Percentiles rank a stretch among this genome's conserved stretches.
These are phyloP conservation scores for Trichoderma harzianum DNA, from an alignment of 2,329 filamentous ascomycete genomes.

Conservation along the genomic window DNA sequence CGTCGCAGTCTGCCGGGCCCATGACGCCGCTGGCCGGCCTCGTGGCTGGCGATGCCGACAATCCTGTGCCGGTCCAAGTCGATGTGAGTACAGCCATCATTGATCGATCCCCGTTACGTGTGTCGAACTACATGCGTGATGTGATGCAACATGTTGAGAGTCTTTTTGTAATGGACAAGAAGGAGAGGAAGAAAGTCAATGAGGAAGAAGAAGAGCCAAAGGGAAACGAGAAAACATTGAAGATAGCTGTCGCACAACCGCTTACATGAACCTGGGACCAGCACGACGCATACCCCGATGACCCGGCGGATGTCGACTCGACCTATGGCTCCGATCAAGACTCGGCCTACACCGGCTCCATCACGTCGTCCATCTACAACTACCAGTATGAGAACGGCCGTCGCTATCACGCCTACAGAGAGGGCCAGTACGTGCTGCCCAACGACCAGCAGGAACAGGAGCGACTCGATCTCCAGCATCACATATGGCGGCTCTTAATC, in stretches of 20 bases:
- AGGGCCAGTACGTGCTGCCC: conserved; percentile 43
- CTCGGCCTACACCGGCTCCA: conserved; percentile 31
- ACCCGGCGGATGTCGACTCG: conserved; percentile 31
- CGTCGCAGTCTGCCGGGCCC: neutral
- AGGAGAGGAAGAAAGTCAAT: neutral
- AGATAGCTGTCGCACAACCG: neutral
- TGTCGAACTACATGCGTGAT: neutral
- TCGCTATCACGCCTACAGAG: conserved; percentile 46
- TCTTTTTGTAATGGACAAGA: neutral
- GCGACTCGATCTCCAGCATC: conserved; percentile 53
- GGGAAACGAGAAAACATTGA: neutral
- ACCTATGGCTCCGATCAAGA: conserved; percentile 34
- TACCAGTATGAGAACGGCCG: conserved; percentile 48
- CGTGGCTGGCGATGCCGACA: conserved; percentile 16
- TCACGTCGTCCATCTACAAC: conserved; percentile 43
- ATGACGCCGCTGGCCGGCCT: neutral
- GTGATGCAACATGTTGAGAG: neutral
- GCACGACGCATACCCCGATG: conserved; percentile 21
- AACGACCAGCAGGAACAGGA: conserved; percentile 55
- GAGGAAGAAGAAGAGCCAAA: neutral
- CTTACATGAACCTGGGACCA: neutral
- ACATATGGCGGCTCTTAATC: conserved; percentile 48
- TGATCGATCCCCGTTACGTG: neutral
- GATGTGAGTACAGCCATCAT: conserved; percentile 22
- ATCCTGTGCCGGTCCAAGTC: conserved; percentile 26